Conservation (phyloP, 495 filamentous ascomycete genomes). For the Daldinia childiae region DNA sequence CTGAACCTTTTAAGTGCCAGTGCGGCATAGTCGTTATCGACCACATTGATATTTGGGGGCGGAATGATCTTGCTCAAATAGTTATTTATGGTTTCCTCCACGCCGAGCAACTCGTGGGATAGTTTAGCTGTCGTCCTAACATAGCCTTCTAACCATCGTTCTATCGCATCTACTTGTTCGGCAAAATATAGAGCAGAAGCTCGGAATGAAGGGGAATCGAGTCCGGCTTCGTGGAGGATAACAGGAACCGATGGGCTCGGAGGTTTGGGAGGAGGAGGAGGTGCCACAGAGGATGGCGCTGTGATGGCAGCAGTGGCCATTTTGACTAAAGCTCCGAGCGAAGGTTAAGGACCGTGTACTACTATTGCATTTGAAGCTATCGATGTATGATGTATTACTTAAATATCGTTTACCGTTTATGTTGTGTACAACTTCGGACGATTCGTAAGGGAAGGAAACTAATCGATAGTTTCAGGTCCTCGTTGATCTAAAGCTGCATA, state of each 20-base stretch:
- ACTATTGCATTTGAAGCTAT: conserved; percentile 30
- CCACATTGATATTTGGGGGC: conserved; percentile 67
- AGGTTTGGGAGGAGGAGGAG: conserved; percentile 37
- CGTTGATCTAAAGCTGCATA: background rate
- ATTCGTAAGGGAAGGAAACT: background rate
- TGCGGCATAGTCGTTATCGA: conserved; percentile 95
- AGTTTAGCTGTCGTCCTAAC: conserved; percentile 81
- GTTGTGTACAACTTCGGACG: background rate
- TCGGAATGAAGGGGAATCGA: conserved; percentile 95
- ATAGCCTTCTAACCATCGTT: conserved; percentile 93
- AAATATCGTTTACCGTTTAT: conserved; percentile 15
- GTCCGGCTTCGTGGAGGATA: conserved; percentile 88
- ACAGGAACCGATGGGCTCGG: conserved; percentile 71
- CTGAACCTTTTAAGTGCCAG: conserved; percentile 84
- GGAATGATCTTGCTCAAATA: conserved; percentile 78
- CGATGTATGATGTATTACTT: background rate
- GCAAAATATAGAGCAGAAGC: conserved; percentile 87
- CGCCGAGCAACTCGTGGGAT: conserved; percentile 71
- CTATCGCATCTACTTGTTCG: conserved; percentile 90
- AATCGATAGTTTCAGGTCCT: background rate
- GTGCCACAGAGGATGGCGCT: conserved; percentile 21
- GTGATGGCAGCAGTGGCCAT: conserved; percentile 31
- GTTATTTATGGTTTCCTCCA: conserved; percentile 74
- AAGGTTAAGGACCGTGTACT: conserved; percentile 11
- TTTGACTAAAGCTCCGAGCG: conserved; percentile 20